Evolutionary conservation across 2,329 filamentous ascomycete species (phyloP).

Genomic region (Claviceps pazoutovae): DNA sequence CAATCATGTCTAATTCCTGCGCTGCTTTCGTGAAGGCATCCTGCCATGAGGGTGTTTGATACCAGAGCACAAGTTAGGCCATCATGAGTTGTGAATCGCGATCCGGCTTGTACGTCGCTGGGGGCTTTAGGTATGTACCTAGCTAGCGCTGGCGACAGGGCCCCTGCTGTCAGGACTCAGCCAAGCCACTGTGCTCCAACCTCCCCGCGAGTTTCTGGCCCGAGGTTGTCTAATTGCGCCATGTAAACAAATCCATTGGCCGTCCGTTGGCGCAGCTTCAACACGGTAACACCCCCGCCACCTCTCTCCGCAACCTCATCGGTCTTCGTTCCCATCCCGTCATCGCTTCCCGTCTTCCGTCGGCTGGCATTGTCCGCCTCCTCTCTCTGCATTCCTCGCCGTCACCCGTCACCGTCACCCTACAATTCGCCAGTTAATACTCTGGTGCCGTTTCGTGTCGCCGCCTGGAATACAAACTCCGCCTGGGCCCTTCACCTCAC

Average conservation of each 20-base stretch:
- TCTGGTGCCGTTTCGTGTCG: neutral
- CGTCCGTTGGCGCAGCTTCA: conserved; percentile 13
- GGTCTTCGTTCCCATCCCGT: conserved; percentile 3
- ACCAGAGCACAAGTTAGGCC: too few relatives aligned
- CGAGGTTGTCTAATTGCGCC: conserved; percentile 9
- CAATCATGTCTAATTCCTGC: too few relatives aligned
- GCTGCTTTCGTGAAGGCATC: too few relatives aligned
- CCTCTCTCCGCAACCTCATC: conserved; percentile 6
- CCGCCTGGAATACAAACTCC: neutral
- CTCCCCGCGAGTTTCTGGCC: conserved; percentile 1
- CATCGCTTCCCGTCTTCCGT: neutral
- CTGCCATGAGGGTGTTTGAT: too few relatives aligned
- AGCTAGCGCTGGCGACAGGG: too few relatives aligned
- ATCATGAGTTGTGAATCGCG: too few relatives aligned
- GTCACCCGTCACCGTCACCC: neutral
- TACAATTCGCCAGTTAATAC: neutral
- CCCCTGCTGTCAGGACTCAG: too few relatives aligned
- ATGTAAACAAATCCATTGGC: conserved; percentile 26
- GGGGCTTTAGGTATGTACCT: too few relatives aligned
- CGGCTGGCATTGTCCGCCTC: neutral
- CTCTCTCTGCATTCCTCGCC: neutral
- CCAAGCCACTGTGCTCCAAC: too few relatives aligned
- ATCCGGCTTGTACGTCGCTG: too few relatives aligned
- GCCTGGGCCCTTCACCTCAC: conserved; percentile 7
- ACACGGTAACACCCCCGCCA: conserved; percentile 1